phyloP scores from a whole-genome alignment of 2,329 filamentous ascomycete species.

The Aspergillus persii region DNA sequence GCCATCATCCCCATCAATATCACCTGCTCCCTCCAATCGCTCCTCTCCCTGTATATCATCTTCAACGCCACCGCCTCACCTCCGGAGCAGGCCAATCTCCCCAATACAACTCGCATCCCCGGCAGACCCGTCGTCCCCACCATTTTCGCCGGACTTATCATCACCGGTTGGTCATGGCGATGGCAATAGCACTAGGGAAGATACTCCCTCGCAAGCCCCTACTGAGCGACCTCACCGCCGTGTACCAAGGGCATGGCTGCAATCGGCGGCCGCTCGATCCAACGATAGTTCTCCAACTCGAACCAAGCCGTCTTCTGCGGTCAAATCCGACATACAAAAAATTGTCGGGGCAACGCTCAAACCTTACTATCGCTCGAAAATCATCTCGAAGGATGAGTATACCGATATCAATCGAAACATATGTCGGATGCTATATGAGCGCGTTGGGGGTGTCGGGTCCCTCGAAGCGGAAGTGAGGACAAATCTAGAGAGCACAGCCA shows the following conservation, averaged over 20 bases:
- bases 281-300: constrained; percentile 68
- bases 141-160: constrained; percentile 70
- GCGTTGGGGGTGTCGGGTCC: constrained; percentile 53
- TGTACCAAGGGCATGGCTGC: constrained; percentile 23
- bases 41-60: constrained; percentile 41
- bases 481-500: constrained; percentile 73
- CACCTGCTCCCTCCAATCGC: constrained; percentile 39
- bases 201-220: constrained; percentile 10
- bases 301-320: constrained; percentile 67
- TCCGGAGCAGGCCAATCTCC: constrained; percentile 34
- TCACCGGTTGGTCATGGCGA: constrained; percentile 61
- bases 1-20: constrained; percentile 43
- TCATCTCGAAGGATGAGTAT: constrained; percentile 84
- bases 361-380: constrained; percentile 75
- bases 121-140: constrained; percentile 29
- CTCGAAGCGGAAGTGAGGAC: constrained; percentile 66
- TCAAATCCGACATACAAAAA: constrained; percentile 83
- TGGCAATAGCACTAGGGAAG: constrained; percentile 30
- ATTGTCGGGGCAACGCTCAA: constrained; percentile 82
- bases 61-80: constrained; percentile 38
- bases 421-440: constrained; percentile 81
- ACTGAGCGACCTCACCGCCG: constrained; percentile 22
- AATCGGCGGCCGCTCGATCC: constrained; percentile 39
- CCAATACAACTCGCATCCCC: constrained; percentile 36
- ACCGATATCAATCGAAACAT: constrained; percentile 88